Percentiles rank a stretch among this genome's conserved stretches.
Conservation (phyloP, 192 early-diverging fungal species). For the Coemansia reversa region DNA sequence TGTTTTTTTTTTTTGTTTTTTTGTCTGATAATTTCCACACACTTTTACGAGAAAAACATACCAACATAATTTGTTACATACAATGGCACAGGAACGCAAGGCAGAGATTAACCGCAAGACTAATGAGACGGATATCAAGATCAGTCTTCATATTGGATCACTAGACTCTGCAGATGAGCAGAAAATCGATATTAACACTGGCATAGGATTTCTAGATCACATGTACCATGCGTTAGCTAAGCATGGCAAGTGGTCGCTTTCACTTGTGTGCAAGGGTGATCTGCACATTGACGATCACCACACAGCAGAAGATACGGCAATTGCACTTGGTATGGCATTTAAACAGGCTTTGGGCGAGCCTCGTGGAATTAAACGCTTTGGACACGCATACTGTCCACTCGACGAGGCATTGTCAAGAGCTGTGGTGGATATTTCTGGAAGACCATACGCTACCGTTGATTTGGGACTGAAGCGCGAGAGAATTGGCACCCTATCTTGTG, state of each 20-base stretch:
- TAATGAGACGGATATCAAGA: conserved; percentile 88
- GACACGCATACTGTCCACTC: conserved; percentile 91
- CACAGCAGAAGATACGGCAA: conserved; percentile 93
- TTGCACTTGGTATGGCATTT: conserved; percentile 91
- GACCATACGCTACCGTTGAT: conserved; percentile 79
- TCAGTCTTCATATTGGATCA: conserved; percentile 61
- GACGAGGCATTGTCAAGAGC: conserved; percentile 95
- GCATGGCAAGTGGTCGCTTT: conserved; percentile 89
- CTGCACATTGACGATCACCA: conserved; percentile 99
- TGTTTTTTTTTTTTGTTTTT: neutral
- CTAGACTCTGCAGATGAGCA: conserved; percentile 63
- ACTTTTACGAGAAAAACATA: neutral
- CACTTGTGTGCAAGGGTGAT: conserved; percentile 84
- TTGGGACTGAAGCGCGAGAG: conserved; percentile 89
- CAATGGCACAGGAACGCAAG: conserved; percentile 41
- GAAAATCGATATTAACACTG: conserved; percentile 78
- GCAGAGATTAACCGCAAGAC: conserved; percentile 80
- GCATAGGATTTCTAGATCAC: conserved; percentile 99
- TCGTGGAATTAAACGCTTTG: conserved; percentile 88
- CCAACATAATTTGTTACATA: neutral
- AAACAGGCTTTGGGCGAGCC: conserved; percentile 88
- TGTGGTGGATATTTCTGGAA: conserved; percentile 97
- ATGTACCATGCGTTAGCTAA: conserved; percentile 99
- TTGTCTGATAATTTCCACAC: conserved; percentile 4
- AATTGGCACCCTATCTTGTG: conserved; percentile 86